These are phyloP conservation scores for Leccinum laetum DNA, from an alignment of 1,284 basidiomycete species.

Conservation along the genomic window DNA sequence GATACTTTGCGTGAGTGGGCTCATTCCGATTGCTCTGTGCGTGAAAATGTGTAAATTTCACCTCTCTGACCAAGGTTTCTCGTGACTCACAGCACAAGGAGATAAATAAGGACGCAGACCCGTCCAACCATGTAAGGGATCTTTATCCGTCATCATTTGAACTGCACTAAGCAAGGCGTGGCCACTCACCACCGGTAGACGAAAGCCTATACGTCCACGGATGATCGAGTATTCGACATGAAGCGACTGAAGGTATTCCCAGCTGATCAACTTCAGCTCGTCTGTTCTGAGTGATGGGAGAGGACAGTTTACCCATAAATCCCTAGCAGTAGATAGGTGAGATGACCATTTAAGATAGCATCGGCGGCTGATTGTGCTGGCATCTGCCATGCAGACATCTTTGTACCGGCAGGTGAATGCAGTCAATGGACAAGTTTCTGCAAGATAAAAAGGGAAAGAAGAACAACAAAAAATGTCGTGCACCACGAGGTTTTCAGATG, in stretches of 20 bases:
- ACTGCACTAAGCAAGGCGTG: not conserved
- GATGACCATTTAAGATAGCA: not conserved
- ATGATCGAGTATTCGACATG: constrained; percentile 19
- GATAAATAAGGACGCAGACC: constrained; percentile 2
- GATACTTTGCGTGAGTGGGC: not conserved
- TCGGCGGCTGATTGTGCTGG: not conserved
- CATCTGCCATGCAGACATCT: not conserved
- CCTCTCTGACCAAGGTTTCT: not conserved
- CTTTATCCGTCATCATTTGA: constrained; percentile 6
- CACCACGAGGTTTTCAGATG: not conserved
- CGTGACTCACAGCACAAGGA: constrained; percentile 16
- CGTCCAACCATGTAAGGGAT: constrained; percentile 25
- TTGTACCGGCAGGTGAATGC: not conserved
- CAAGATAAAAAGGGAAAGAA: not conserved
- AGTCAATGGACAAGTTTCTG: not conserved
- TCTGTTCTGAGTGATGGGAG: not conserved
- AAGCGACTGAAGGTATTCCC: constrained; percentile 23
- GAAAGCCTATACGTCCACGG: constrained; percentile 17
- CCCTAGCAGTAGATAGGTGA: constrained; percentile 11
- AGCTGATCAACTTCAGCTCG: constrained; percentile 11
- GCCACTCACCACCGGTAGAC: constrained; percentile 20
- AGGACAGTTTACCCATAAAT: constrained; percentile 16
- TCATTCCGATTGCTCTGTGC: constrained; percentile 4
- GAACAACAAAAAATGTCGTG: not conserved
- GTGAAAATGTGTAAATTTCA: not conserved